Conservation (phyloP, 2,329 filamentous ascomycete species). For the Talaromyces sp. region DNA sequence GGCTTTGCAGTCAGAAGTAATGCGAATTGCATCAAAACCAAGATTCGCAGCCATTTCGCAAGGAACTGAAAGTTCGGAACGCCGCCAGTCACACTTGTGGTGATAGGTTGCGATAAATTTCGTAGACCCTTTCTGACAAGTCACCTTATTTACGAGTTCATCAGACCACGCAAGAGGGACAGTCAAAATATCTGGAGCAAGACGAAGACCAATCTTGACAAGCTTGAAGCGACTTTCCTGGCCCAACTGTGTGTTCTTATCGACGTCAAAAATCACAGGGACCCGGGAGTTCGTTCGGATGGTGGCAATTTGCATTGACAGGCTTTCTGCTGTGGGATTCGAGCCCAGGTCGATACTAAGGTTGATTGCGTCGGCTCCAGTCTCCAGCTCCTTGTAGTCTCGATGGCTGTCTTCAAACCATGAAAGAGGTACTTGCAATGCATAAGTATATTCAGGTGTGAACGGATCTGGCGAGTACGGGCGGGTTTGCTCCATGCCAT, state of each 20-base stretch:
- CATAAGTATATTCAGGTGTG: not conserved
- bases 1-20: not conserved
- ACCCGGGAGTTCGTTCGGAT: not conserved
- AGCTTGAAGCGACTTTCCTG: not conserved
- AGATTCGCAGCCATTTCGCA: not conserved
- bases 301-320: not conserved
- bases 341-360: not conserved
- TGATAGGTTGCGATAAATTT: not conserved
- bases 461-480: not conserved
- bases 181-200: not conserved
- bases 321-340: not conserved
- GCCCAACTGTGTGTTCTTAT: not conserved
- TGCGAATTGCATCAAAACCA: not conserved
- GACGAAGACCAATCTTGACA: not conserved
- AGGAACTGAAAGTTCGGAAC: not conserved
- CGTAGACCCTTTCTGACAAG: not conserved
- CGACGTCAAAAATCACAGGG: slow-evolving; percentile 1
- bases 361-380: slow-evolving; percentile 1
- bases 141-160: not conserved
- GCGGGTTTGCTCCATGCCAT: not conserved
- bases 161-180: not conserved
- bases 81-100: not conserved
- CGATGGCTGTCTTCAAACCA: not conserved
- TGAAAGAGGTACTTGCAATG: not conserved
- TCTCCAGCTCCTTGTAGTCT: not conserved